phyloP scores from a whole-genome alignment of 306 rosid genomes.

The Lathyrus tuberosus region DNA sequence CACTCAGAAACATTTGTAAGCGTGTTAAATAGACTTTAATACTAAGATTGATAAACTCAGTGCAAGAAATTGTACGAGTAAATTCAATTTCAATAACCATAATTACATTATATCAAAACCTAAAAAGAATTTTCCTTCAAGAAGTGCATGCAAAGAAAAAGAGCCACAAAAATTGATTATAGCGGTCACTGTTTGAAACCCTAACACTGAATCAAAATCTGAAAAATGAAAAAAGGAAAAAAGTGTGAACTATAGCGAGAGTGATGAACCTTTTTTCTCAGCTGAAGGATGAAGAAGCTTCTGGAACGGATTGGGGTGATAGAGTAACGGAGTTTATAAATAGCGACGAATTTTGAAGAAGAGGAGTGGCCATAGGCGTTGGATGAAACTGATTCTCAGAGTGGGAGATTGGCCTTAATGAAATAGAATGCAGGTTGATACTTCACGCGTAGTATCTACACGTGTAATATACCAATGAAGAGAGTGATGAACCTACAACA shows the following conservation, averaged over 20 bases:
- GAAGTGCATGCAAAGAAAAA: neutral
- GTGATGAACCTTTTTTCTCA: constrained; percentile 5
- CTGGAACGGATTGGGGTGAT: constrained; percentile 20
- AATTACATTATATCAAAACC: neutral
- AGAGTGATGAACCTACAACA: too few species aligned
- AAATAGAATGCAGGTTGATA: too few species aligned
- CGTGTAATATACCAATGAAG: too few species aligned
- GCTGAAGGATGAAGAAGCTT: constrained; percentile 30
- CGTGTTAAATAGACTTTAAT: neutral
- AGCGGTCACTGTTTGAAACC: neutral
- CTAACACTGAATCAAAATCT: constrained; percentile 6
- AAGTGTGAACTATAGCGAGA: constrained; percentile 26
- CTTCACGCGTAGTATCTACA: too few species aligned
- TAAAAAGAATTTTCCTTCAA: neutral
- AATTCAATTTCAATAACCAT: neutral
- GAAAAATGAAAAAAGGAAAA: constrained; percentile 1
- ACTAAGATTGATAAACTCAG: neutral
- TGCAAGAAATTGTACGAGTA: neutral
- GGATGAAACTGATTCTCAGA: too few species aligned
- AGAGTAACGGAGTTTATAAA: neutral
- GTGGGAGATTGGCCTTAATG: too few species aligned
- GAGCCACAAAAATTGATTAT: neutral
- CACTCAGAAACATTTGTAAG: neutral
- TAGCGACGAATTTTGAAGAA: constrained; percentile 9
- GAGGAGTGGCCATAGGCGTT: too few species aligned